A percentile compares a stretch with the other conserved stretches of the same genome.
Conservation (phyloP, 1,284 basidiomycete genomes). For the Pterulicium gracile region DNA sequence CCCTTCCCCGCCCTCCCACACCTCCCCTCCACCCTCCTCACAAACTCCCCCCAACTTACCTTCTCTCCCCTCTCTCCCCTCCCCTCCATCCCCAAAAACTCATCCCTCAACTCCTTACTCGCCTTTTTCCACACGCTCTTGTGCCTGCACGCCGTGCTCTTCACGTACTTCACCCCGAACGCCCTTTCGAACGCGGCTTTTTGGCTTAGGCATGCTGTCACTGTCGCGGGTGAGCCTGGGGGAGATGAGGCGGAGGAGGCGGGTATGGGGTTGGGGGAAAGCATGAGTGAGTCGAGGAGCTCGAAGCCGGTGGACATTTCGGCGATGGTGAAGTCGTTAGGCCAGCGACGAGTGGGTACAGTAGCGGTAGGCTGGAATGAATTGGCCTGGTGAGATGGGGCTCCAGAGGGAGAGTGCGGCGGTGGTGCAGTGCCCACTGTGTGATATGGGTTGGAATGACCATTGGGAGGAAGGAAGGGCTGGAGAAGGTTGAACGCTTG, state of each 20-base stretch:
- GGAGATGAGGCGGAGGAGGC: constrained; percentile 2
- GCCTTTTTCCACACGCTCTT: constrained; percentile 52
- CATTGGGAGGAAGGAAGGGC: no score
- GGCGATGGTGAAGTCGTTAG: constrained; percentile 56
- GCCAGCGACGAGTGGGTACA: constrained; percentile 57
- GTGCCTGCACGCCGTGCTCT: constrained; percentile 59
- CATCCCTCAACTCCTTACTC: constrained; percentile 28
- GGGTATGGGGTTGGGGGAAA: constrained; percentile 15
- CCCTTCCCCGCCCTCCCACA: no score
- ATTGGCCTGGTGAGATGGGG: constrained; percentile 15
- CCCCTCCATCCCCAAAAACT: constrained; percentile 39
- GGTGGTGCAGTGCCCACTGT: constrained; percentile 15
- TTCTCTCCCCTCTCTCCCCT: constrained; percentile 34
- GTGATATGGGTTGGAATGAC: no score
- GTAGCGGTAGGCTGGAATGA: constrained; percentile 39
- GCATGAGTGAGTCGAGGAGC: constrained; percentile 33
- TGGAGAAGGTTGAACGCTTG: no score
- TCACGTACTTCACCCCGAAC: constrained; percentile 56
- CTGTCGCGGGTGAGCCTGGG: constrained; percentile 16
- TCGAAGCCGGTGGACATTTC: constrained; percentile 48
- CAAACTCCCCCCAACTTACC: constrained; percentile 57
- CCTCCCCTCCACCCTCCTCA: constrained; percentile 38
- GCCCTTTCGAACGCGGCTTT: constrained; percentile 52
- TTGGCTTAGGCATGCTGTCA: constrained; percentile 34
- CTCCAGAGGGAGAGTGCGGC: constrained; percentile 12